Evolutionary conservation across 2,329 filamentous ascomycete genomes (phyloP).

Genomic region (Septoria petroselini): DNA sequence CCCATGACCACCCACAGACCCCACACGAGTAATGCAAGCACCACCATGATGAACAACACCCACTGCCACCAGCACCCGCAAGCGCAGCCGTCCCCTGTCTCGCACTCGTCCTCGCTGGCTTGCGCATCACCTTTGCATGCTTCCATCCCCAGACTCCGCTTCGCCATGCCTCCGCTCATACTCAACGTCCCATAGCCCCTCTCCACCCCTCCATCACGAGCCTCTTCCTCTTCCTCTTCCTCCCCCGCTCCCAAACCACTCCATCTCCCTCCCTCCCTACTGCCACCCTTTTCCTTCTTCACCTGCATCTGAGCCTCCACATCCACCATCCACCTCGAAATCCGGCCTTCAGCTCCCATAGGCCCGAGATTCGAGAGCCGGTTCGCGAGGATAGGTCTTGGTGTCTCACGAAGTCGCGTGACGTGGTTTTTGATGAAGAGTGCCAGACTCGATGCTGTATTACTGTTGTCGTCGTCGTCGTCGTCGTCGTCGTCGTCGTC

Average conservation of each 20-base stretch:
- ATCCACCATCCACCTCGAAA: slow-evolving; percentile 2
- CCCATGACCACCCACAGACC: slow-evolving; percentile 1
- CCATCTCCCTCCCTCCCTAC: not conserved
- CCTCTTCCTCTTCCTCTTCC: not conserved
- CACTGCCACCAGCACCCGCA: slow-evolving; percentile 7
- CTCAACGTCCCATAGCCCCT: no score
- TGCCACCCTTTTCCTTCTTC: not conserved
- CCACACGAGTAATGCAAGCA: not conserved
- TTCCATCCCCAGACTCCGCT: not conserved
- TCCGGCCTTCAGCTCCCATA: not conserved
- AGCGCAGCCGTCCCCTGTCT: not conserved
- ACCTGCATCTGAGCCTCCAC: not conserved
- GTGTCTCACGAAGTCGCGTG: not conserved
- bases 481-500: no score
- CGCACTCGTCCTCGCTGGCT: not conserved
- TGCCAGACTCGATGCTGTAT: not conserved
- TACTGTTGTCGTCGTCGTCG: no score
- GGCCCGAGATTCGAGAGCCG: not conserved
- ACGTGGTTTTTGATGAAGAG: not conserved
- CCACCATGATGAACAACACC: not conserved
- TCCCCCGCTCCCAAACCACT: not conserved
- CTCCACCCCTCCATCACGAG: no score
- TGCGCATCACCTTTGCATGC: not conserved
- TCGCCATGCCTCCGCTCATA: no score
- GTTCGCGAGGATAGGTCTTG: not conserved